A percentile compares a stretch with the other conserved stretches of the same genome.
Conservation (phyloP, 2,329 filamentous ascomycete species). For the Tetracladium maxilliforme region DNA sequence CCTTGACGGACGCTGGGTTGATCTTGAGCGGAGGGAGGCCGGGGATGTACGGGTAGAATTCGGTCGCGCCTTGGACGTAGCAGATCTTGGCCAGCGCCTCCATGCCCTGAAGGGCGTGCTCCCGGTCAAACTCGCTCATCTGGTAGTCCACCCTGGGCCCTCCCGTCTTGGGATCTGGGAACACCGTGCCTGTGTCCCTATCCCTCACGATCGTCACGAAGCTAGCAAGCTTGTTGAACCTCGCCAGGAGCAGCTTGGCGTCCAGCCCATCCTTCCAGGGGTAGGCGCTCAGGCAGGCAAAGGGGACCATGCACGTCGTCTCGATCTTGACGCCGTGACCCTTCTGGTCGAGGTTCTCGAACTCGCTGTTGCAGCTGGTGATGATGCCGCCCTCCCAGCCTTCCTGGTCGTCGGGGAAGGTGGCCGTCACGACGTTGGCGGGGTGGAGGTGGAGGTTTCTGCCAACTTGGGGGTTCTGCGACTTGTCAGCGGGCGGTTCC, state of each 20-base stretch:
- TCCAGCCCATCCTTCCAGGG: slow-evolving; percentile 56
- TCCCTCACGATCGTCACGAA: slow-evolving; percentile 68
- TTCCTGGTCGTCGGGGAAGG: slow-evolving; percentile 56
- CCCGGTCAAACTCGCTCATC: slow-evolving; percentile 55
- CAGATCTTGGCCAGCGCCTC: slow-evolving; percentile 61
- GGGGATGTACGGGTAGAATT: slow-evolving; percentile 55
- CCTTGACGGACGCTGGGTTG: slow-evolving; percentile 27
- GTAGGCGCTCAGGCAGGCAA: slow-evolving; percentile 43
- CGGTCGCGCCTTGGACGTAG: slow-evolving; percentile 64
- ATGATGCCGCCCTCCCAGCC: slow-evolving; percentile 63
- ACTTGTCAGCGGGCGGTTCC: neutral
- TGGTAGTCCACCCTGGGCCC: slow-evolving; percentile 54
- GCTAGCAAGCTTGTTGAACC: slow-evolving; percentile 51
- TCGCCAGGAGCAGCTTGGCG: slow-evolving; percentile 56
- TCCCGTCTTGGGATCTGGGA: slow-evolving; percentile 54
- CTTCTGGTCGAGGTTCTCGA: slow-evolving; percentile 66
- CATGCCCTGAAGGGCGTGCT: slow-evolving; percentile 56
- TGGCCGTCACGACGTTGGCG: slow-evolving; percentile 38
- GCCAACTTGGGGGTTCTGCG: slow-evolving; percentile 64
- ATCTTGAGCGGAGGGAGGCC: slow-evolving; percentile 52
- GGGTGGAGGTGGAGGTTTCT: slow-evolving; percentile 74
- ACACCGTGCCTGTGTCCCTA: slow-evolving; percentile 60
- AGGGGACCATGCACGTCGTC: slow-evolving; percentile 58
- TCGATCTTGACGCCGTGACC: slow-evolving; percentile 80
- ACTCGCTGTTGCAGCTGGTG: slow-evolving; percentile 61